These are phyloP conservation scores for Epichloe elymi DNA, from an alignment of 2,329 filamentous ascomycete species.

Conservation along the genomic window DNA sequence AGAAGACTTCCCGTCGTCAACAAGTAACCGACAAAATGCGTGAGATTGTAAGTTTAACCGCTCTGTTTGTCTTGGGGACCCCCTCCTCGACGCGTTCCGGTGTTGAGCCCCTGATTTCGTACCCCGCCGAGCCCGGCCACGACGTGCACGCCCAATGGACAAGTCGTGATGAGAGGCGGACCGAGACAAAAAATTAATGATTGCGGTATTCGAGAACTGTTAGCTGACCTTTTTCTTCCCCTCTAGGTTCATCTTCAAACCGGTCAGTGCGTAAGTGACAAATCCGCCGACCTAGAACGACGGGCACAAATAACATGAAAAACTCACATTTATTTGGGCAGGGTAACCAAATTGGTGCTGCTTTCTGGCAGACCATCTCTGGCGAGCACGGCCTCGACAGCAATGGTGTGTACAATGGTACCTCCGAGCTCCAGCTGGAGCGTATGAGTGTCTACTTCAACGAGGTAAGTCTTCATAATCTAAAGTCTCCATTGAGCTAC, in stretches of 20 bases:
- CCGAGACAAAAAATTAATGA: background rate
- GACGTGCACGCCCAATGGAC: background rate
- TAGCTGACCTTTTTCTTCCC: constrained; percentile 40
- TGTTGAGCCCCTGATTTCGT: constrained; percentile 22
- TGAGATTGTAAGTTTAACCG: constrained; percentile 49
- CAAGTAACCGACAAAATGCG: constrained; percentile 40
- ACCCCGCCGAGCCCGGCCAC: constrained; percentile 18
- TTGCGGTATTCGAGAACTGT: constrained; percentile 12
- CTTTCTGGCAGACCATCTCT: constrained; percentile 91
- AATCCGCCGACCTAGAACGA: background rate
- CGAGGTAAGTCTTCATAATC: constrained; percentile 43
- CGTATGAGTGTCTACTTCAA: constrained; percentile 99
- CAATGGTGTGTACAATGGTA: constrained; percentile 97
- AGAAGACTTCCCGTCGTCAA: constrained; percentile 11
- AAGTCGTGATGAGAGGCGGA: background rate
- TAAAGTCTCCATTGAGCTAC: background rate
- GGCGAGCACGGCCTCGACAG: constrained; percentile 94
- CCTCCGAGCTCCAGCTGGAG: constrained; percentile 97
- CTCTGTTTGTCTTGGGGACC: constrained; percentile 6
- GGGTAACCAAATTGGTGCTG: constrained; percentile 99
- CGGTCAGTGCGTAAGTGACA: constrained; percentile 80
- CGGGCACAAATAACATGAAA: constrained; percentile 6
- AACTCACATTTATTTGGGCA: constrained; percentile 33
- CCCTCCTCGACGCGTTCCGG: constrained; percentile 27
- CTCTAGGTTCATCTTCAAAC: constrained; percentile 98